A percentile compares a stretch with the other conserved stretches of the same genome.
Conservation (phyloP, 2,329 filamentous ascomycete species). For the Westerdykella sp. region DNA sequence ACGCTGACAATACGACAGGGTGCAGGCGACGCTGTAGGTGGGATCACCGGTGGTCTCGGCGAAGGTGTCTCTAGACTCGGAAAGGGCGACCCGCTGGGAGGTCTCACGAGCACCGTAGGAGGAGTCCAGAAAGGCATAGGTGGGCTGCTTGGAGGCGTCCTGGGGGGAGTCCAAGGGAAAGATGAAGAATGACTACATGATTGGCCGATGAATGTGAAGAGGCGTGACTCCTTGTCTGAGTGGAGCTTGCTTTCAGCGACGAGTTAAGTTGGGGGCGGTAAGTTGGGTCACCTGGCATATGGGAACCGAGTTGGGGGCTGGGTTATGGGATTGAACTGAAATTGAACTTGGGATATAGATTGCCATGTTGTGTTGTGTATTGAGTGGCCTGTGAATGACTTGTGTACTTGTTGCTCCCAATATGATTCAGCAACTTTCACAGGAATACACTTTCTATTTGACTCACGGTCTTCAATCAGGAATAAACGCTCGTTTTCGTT, state of each 20-base stretch:
- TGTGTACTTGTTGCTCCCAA: too few species aligned
- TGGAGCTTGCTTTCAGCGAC: not conserved
- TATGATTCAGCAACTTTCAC: too few species aligned
- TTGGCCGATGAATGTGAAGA: not conserved
- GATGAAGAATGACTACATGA: conserved; percentile 8
- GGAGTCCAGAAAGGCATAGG: conserved; percentile 37
- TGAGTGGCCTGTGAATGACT: not conserved
- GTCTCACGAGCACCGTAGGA: conserved; percentile 38
- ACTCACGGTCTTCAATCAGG: too few species aligned
- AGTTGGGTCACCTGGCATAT: not conserved
- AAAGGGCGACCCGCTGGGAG: conserved; percentile 41
- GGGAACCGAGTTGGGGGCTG: not conserved
- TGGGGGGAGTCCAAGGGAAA: conserved; percentile 19
- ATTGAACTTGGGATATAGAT: not conserved
- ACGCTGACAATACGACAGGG: conserved; percentile 10
- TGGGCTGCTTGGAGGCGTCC: conserved; percentile 30
- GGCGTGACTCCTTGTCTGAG: not conserved
- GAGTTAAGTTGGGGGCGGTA: not conserved
- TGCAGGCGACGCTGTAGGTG: conserved; percentile 37
- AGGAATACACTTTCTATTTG: too few species aligned
- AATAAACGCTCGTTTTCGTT: too few species aligned
- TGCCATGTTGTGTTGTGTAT: not conserved
- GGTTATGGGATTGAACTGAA: not conserved
- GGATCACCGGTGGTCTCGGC: conserved; percentile 39
- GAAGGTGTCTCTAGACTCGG: conserved; percentile 43